Evolutionary conservation across 495 filamentous ascomycete genomes (phyloP).

Genomic region (Tuber umbilicatum): DNA sequence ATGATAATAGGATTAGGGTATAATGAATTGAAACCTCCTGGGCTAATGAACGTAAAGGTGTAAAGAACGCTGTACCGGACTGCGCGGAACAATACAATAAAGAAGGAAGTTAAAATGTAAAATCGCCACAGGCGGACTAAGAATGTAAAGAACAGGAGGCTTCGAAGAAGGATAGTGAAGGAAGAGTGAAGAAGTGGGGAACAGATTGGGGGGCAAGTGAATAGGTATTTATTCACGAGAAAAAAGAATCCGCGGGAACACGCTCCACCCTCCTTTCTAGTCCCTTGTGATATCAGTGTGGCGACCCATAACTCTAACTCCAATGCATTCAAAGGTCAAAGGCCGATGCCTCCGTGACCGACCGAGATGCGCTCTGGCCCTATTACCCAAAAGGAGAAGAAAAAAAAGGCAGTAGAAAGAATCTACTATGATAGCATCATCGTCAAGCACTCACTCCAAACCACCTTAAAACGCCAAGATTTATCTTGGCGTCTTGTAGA

Average conservation of each 20-base stretch:
- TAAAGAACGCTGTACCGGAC: constrained; percentile 19
- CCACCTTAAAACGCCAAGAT: not conserved
- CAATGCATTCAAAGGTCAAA: not conserved
- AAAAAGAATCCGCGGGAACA: not conserved
- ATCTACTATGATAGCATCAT: not conserved
- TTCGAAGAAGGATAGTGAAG: not conserved
- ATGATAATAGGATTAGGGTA: not conserved
- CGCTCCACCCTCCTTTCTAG: not conserved
- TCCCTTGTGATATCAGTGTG: not conserved
- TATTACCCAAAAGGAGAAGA: not conserved
- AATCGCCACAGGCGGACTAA: constrained; percentile 20
- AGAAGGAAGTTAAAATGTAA: constrained; percentile 5
- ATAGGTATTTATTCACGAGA: constrained; percentile 28
- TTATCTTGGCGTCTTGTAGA: not conserved
- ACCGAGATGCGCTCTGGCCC: not conserved
- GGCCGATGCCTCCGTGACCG: not conserved
- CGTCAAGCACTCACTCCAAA: not conserved
- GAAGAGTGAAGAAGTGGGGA: constrained; percentile 9
- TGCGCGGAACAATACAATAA: constrained; percentile 5
- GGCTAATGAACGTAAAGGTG: constrained; percentile 11
- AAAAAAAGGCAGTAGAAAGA: not conserved
- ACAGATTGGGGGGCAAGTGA: constrained; percentile 1
- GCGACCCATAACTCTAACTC: not conserved
- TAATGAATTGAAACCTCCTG: constrained; percentile 17
- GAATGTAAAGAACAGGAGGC: not conserved